Percentiles rank a stretch among this genome's conserved stretches.
Conservation (phyloP, 768 basidiomycete genomes). For the Termitomyces sp. region DNA sequence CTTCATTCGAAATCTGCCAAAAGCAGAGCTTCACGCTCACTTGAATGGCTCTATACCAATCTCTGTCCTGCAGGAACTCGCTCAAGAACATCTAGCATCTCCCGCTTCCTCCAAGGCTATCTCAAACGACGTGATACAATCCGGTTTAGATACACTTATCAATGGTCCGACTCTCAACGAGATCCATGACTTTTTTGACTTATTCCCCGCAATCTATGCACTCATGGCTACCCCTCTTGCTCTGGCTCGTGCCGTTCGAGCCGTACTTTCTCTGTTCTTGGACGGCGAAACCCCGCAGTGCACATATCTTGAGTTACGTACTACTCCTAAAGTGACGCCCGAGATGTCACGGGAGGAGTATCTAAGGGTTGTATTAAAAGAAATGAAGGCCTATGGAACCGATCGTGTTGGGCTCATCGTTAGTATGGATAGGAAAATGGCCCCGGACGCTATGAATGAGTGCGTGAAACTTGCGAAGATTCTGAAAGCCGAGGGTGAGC, state of each 20-base stretch:
- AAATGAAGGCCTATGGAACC: slow-evolving; percentile 50
- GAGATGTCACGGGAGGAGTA: slow-evolving; percentile 58
- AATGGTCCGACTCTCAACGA: slow-evolving; percentile 39
- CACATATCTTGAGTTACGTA: slow-evolving; percentile 76
- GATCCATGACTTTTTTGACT: slow-evolving; percentile 64
- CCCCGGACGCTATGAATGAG: slow-evolving; percentile 39
- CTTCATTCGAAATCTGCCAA: slow-evolving; percentile 63
- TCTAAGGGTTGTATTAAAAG: slow-evolving; percentile 57
- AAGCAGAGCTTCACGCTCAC: slow-evolving; percentile 85
- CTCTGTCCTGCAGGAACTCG: slow-evolving; percentile 54
- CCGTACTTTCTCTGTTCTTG: slow-evolving; percentile 64
- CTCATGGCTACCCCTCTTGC: slow-evolving; percentile 58
- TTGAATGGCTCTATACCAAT: slow-evolving; percentile 83
- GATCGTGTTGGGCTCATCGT: slow-evolving; percentile 58
- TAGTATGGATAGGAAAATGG: slow-evolving; percentile 74
- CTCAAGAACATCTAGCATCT: slow-evolving; percentile 29
- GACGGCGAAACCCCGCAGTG: slow-evolving; percentile 46
- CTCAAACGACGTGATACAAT: slow-evolving; percentile 22
- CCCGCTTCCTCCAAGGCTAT: slow-evolving; percentile 1
- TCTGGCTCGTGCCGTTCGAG: slow-evolving; percentile 49
- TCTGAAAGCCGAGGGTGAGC: slow-evolving; percentile 49
- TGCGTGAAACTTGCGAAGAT: slow-evolving; percentile 50
- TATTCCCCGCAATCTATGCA: slow-evolving; percentile 78
- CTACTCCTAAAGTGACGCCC: slow-evolving; percentile 58
- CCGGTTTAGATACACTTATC: slow-evolving; percentile 32